A percentile compares a stretch with the other conserved stretches of the same genome.
Evolutionary conservation across 2,329 filamentous ascomycete species (phyloP).

Genomic region (Verticillium dahliae): DNA sequence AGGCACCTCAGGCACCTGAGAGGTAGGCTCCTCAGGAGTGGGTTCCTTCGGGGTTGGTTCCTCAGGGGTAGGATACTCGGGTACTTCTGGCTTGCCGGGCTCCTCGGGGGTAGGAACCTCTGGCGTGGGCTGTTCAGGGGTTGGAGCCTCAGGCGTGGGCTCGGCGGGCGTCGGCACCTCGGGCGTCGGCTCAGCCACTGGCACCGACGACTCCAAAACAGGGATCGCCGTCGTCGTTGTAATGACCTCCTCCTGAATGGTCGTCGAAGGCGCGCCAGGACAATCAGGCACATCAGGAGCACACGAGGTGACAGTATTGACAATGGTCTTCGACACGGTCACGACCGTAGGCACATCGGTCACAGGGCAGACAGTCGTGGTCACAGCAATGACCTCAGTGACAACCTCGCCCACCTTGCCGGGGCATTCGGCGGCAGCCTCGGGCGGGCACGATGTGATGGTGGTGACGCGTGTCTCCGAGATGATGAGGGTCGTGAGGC

Average conservation of each 20-base stretch:
- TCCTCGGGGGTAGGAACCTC: not conserved
- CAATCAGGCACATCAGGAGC: slow-evolving; percentile 1
- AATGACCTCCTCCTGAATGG: slow-evolving; percentile 12
- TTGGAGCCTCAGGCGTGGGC: not conserved
- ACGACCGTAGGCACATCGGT: slow-evolving; percentile 5
- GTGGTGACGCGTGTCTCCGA: slow-evolving; percentile 10
- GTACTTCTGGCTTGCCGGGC: not conserved
- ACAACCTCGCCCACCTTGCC: not conserved
- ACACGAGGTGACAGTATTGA: slow-evolving; percentile 6
- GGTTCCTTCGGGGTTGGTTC: not conserved
- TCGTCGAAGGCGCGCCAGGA: slow-evolving; percentile 12
- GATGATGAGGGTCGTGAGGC: slow-evolving; percentile 10
- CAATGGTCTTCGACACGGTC: slow-evolving; percentile 3
- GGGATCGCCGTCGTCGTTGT: not conserved
- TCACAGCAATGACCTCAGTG: slow-evolving; percentile 15
- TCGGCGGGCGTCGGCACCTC: not conserved
- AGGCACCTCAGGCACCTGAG: not conserved
- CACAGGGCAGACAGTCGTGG: slow-evolving; percentile 37
- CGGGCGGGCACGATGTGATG: slow-evolving; percentile 10
- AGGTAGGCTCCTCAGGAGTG: not conserved
- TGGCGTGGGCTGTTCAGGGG: not conserved
- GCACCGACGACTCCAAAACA: not conserved
- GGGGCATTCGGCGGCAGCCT: slow-evolving; percentile 2
- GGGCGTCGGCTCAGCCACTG: not conserved
- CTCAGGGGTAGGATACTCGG: not conserved